phyloP scores from a whole-genome alignment of 371 early-diverging fungal species.

The Catenaria anguillulae region DNA sequence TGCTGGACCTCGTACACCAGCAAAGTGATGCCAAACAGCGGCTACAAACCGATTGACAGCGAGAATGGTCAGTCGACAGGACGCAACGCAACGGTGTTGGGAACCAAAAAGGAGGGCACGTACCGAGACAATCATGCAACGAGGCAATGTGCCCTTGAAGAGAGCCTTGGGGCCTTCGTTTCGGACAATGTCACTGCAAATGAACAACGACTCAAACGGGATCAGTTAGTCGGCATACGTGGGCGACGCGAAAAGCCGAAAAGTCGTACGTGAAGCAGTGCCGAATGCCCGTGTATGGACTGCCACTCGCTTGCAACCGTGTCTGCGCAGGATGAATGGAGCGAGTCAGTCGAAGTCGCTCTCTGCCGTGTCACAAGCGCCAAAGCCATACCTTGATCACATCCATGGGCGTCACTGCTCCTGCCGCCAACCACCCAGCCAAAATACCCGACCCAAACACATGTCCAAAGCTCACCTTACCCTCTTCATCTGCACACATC shows the following conservation, averaged over 20 bases:
- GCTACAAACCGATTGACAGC: conserved; percentile 64
- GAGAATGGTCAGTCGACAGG: background rate
- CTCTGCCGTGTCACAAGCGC: no score
- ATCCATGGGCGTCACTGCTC: conserved; percentile 42
- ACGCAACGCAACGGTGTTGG: no score
- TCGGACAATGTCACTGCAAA: conserved; percentile 50
- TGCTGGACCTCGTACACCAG: conserved; percentile 87
- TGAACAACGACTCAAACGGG: background rate
- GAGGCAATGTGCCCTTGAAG: conserved; percentile 82
- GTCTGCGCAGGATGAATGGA: conserved; percentile 99
- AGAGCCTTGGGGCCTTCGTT: conserved; percentile 89
- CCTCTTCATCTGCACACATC: conserved; percentile 45
- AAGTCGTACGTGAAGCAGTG: conserved; percentile 37
- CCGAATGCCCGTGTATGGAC: conserved; percentile 63
- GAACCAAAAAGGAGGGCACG: background rate
- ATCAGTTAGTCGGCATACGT: no score
- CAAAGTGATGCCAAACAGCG: conserved; percentile 94
- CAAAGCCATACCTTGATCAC: background rate
- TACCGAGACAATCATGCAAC: conserved; percentile 14
- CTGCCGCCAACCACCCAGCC: conserved; percentile 92
- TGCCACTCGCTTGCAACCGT: conserved; percentile 84
- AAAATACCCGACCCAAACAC: conserved; percentile 76
- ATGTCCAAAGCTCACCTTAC: conserved; percentile 81
- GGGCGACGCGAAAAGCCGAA: background rate
- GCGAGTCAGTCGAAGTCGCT: no score